Percentiles rank a stretch among this genome's conserved stretches.
These are phyloP conservation scores for Colletotrichum camelliae DNA, from an alignment of 2,329 filamentous ascomycete species.

Conservation along the genomic window DNA sequence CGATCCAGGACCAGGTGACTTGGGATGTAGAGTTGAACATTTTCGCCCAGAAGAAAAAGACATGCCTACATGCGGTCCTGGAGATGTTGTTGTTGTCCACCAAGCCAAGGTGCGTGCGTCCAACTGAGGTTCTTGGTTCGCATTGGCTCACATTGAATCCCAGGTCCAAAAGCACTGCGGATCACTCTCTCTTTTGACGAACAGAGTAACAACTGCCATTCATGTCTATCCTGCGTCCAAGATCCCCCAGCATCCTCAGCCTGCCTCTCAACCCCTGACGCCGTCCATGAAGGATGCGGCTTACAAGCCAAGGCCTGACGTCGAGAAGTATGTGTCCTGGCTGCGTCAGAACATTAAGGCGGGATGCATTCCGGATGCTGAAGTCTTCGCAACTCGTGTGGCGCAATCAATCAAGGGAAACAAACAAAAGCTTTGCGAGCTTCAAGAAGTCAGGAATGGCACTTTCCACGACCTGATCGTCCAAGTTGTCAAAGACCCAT, in stretches of 20 bases:
- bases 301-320: constrained; percentile 24
- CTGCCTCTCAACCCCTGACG: constrained; percentile 28
- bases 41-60: constrained; percentile 53
- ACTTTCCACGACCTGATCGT: constrained; percentile 74
- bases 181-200: constrained; percentile 49
- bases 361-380: constrained; percentile 42
- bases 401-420: constrained; percentile 47
- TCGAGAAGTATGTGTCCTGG: constrained; percentile 51
- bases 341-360: constrained; percentile 53
- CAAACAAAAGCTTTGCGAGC: constrained; percentile 62
- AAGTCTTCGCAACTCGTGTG: constrained; percentile 46
- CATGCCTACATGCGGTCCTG: constrained; percentile 50
- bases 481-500: constrained; percentile 66
- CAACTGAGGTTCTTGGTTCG: background rate
- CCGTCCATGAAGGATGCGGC: constrained; percentile 14
- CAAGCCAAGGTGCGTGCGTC: constrained; percentile 54
- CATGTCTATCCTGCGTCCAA: constrained; percentile 46
- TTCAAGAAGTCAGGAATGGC: constrained; percentile 64
- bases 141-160: background rate
- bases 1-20: constrained; percentile 46
- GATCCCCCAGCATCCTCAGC: constrained; percentile 44
- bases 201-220: constrained; percentile 43
- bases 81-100: constrained; percentile 71
- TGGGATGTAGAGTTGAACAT: constrained; percentile 58
- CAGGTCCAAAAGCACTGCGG: constrained; percentile 47